Conservation (phyloP, 352 stramenopile genomes). For the Paralagenidium karlingii region DNA sequence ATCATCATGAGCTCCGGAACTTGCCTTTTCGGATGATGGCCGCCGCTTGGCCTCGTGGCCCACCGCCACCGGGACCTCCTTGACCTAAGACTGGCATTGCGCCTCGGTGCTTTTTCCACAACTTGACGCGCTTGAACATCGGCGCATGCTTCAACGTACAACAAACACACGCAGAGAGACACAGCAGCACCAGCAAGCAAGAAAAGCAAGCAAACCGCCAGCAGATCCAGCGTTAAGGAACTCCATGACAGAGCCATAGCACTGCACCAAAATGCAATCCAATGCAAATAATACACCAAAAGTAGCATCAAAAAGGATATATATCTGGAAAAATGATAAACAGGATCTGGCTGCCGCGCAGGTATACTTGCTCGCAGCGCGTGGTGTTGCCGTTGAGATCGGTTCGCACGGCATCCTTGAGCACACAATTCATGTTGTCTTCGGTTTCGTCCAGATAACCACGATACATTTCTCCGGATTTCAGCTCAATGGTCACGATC, state of each 20-base stretch:
- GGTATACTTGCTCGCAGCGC: constrained; percentile 71
- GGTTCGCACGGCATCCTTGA: constrained; percentile 78
- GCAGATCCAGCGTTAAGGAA: background rate
- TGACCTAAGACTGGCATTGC: constrained; percentile 57
- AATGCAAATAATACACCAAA: background rate
- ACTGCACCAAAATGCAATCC: background rate
- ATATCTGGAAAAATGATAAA: constrained; percentile 84
- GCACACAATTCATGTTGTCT: constrained; percentile 86
- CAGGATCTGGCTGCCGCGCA: constrained; percentile 77
- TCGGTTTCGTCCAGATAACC: constrained; percentile 78
- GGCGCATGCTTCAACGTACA: constrained; percentile 76
- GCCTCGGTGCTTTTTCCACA: constrained; percentile 83
- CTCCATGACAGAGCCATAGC: too few relatives aligned
- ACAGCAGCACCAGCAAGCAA: constrained; percentile 4
- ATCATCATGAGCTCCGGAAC: background rate
- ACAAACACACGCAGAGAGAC: constrained; percentile 6
- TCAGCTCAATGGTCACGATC: constrained; percentile 83
- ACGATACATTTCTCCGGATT: constrained; percentile 75
- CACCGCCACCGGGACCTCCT: constrained; percentile 36
- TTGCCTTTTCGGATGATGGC: constrained; percentile 72
- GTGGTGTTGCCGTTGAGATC: constrained; percentile 71
- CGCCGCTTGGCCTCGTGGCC: constrained; percentile 53
- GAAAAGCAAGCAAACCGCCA: constrained; percentile 12
- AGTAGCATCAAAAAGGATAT: constrained; percentile 45
- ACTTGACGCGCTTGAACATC: constrained; percentile 81